Evolutionary conservation across 768 basidiomycete genomes (phyloP).

Genomic region (Suillus subluteus): DNA sequence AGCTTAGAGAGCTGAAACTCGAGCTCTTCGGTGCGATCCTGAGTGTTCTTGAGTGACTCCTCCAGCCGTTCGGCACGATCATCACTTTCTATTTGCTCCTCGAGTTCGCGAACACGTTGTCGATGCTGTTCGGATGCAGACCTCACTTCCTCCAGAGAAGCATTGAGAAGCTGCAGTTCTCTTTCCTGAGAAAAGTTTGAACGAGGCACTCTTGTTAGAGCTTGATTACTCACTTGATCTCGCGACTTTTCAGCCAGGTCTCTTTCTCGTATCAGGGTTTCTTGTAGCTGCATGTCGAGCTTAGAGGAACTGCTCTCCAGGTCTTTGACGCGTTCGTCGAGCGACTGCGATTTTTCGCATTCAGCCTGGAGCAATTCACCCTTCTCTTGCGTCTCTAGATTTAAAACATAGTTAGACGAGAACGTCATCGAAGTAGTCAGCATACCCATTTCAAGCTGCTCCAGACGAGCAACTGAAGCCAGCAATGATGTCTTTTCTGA

Average conservation of each 20-base stretch:
- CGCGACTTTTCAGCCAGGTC: conserved; percentile 42
- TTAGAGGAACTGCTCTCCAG: conserved; percentile 44
- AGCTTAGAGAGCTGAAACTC: conserved; percentile 81
- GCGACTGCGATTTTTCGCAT: conserved; percentile 39
- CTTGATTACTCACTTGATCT: conserved; percentile 34
- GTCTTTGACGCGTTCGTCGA: conserved; percentile 46
- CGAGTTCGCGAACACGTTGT: conserved; percentile 67
- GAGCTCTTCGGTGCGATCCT: conserved; percentile 81
- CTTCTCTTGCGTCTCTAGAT: conserved; percentile 48
- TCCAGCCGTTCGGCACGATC: conserved; percentile 80
- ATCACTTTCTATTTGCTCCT: conserved; percentile 83
- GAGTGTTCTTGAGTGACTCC: conserved; percentile 72
- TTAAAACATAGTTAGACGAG: background rate
- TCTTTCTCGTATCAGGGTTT: conserved; percentile 48
- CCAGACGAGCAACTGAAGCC: conserved; percentile 60
- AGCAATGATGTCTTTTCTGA: conserved; percentile 68
- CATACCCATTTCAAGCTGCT: conserved; percentile 64
- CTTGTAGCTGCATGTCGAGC: conserved; percentile 46
- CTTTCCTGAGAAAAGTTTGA: conserved; percentile 56
- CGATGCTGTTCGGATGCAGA: conserved; percentile 56
- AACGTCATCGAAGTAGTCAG: conserved; percentile 14
- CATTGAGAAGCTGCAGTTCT: conserved; percentile 68
- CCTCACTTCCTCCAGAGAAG: conserved; percentile 53
- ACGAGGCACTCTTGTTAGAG: background rate
- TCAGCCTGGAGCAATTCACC: conserved; percentile 48